Base-by-base conservation (phyloP, 805 yeast species). In the Wickerhamiella azyma region DNA sequence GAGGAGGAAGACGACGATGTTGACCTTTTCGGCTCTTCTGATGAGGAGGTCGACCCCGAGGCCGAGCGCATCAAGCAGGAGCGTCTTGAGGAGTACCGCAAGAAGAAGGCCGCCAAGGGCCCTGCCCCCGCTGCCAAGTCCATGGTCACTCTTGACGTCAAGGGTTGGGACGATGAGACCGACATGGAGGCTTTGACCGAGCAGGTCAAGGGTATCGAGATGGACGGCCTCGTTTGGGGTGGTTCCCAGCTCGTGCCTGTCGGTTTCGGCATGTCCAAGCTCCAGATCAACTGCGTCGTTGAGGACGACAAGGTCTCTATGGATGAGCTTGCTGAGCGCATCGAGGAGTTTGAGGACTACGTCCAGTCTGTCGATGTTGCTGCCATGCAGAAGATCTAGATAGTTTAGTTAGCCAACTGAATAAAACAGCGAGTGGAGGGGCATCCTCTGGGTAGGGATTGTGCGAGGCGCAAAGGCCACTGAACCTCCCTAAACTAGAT, bases 161-260 rank as follows among this genome's bases (percentile, higher is more conserved):
- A 92, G 81, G 97, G 96, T 74, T 92, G 99, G 99, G 98, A 92
- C 71, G 98, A 92, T 65, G 97, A 92, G 77, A 92, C 99, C 60
- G 81, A 89, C 66, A 76, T 92, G 66, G 94, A 92, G 53, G 81
- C 80, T 69, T 66, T 92, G 72, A 69, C 85, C 59, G 88, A 81
- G 53, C 77, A 78, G 70, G 96, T 86, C 64, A 88, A 85, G 78
- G 64, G 75, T 59, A 70, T 89, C 60, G 84, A 78, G 67, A 69
- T 69, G 72, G 98, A 92, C 40, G 99, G 99, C 79, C 80, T 92
- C 66, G 71, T 69, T 56, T 92, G 98, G 98, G 99, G 99, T 84
- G 96, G 88, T 63, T 81, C 74, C 77, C 88, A 81, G 74, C 86
- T 79, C 74, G 75, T 92, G 61, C 92, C 96, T 66, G 94, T 92